Percentiles rank a stretch among this genome's conserved stretches.
phyloP scores from a whole-genome alignment of 257 asterid genomes.

The Solanum pennellii region DNA sequence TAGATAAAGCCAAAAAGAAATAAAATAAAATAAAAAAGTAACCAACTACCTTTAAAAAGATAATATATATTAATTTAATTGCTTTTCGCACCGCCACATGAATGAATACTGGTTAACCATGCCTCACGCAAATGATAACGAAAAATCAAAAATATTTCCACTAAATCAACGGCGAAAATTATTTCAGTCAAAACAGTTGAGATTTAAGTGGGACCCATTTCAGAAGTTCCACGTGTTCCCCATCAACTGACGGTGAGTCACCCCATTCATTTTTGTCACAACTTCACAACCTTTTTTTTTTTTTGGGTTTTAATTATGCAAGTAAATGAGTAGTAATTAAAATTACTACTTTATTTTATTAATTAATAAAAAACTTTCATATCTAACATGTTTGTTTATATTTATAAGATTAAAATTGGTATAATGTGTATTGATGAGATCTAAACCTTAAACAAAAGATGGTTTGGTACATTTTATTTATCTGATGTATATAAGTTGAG shows the following conservation, averaged over 20 bases:
- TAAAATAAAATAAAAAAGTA: neutral
- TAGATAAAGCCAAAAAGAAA: neutral
- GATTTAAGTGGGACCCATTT: neutral
- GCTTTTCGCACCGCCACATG: neutral
- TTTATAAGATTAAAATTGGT: neutral
- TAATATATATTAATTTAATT: neutral
- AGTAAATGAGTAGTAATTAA: neutral
- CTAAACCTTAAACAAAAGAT: neutral
- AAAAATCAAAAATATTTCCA: neutral
- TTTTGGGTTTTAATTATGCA: neutral
- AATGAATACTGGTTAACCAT: neutral
- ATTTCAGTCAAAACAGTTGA: neutral
- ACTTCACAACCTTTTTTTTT: neutral
- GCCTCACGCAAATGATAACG: neutral
- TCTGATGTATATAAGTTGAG: too few species aligned
- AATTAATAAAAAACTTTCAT: neutral
- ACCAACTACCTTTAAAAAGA: neutral
- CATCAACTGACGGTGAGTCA: neutral
- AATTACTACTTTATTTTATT: neutral
- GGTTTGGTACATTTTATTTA: too few species aligned
- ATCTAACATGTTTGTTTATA: neutral
- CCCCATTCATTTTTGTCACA: neutral
- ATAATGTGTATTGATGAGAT: too few species aligned
- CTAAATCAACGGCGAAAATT: neutral
- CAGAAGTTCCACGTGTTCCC: neutral